Base-by-base conservation (phyloP, 176 grass and related monocot genomes). In the Carex kokanica region DNA sequence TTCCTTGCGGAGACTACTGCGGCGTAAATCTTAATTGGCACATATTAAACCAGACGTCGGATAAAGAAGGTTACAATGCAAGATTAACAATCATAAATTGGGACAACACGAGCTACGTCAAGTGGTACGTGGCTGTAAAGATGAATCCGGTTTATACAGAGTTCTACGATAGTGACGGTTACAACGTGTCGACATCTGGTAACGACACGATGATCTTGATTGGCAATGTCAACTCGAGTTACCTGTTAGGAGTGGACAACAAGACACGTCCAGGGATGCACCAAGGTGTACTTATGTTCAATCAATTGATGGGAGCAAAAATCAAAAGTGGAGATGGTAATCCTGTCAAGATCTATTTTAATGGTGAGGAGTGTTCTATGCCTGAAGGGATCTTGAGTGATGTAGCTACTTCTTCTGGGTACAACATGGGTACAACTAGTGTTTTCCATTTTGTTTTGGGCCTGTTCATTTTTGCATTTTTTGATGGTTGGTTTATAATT, bases 21-120 rank as follows among this genome's bases (percentile, higher is more conserved):
- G 93, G 93, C 51, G 64, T 96, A 27, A 93, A 81, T 83, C 79
- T 96, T 78, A 96, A 96, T 66, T 97, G 94, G 94, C 94, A 97
- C 89, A 14, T 97, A 23, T 55, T 82, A 59, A 87, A 87, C 7
- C 80, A 97, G 79, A 88, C 75, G 66, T 2, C 16, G 5, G 29
- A 70, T 21, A 68, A 49, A 60, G 56, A 82, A 6, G 88, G 84
- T 0, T 97, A 90, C 82, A 85, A 64, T 64, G 86, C 91, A 72
- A 82, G 94, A 55, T 20, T 94, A 3, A 97, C 94, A 41, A 80
- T 97, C 57, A 94, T 97, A 81, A 97, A 94, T 85, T 97, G 94
- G 94, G 86, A 84, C 5, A 84, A 36, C 27, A 40, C 18, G 0
- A 81, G 84, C 79, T 78, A 94, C 58, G 68, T 60, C 0, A 84